Base-by-base conservation (phyloP, 345 rosid genomes). In the Limnanthes douglasii region DNA sequence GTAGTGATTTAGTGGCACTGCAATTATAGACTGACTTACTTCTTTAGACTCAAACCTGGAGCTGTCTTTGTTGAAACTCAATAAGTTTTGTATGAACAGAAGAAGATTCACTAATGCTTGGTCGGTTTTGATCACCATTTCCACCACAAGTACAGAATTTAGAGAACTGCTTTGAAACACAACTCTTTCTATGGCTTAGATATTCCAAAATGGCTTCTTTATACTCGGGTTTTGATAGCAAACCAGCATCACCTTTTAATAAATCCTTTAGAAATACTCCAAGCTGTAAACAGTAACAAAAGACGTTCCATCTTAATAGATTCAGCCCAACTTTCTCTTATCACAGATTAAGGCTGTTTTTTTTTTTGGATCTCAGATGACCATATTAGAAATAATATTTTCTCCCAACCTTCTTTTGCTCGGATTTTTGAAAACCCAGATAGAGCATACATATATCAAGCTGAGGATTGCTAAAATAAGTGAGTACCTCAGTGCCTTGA, bases 401-500 rank as follows among this genome's bases (percentile, higher is more conserved):
- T n/a, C n/a, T n/a, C n/a, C n/a, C n/a, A n/a, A n/a, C n/a, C n/a
- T n/a, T n/a, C n/a, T n/a, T n/a, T n/a, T n/a, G n/a, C n/a, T n/a
- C n/a, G n/a, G n/a, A n/a, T n/a, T n/a, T n/a, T n/a, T n/a, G n/a
- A n/a, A n/a, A n/a, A n/a, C n/a, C n/a, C n/a, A n/a, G n/a, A n/a
- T n/a, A n/a, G n/a, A n/a, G n/a, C n/a, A n/a, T n/a, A n/a, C n/a
- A n/a, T n/a, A n/a, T n/a, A n/a, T n/a, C n/a, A n/a, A n/a, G n/a
- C n/a, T n/a, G n/a, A n/a, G n/a, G n/a, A n/a, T n/a, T n/a, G n/a
- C n/a, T n/a, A n/a, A n/a, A n/a, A n/a, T n/a, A n/a, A n/a, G n/a
- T n/a, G n/a, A 18, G 15, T 70, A 78, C 97, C 88, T 78, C 82
- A 37, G 67, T 72, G 54, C 95, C 86, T 48, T 83, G 95, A 51